Evolutionary conservation across 768 basidiomycete species (phyloP).

Genomic region (Leccinum subtestaceum): DNA sequence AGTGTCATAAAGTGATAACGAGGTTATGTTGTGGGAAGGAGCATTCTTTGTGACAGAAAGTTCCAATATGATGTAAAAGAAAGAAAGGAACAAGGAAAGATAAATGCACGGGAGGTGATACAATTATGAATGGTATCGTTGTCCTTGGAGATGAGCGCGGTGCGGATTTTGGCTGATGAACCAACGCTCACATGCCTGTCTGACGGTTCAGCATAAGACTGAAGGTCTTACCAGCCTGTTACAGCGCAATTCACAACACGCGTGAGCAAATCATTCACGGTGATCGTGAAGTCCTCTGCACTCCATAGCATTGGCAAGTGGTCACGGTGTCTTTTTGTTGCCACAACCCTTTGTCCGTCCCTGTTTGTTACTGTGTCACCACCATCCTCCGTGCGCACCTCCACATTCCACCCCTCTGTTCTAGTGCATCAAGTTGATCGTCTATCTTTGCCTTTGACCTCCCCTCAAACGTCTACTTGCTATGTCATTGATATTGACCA

Average conservation of each 20-base stretch:
- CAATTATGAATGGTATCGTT: slow-evolving; percentile 22
- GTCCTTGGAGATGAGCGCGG: slow-evolving; percentile 2
- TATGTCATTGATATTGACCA: no score
- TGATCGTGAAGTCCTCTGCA: no score
- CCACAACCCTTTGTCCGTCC: neutral
- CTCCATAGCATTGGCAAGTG: no score
- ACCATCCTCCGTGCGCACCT: no score
- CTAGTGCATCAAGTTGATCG: no score
- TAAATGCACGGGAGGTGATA: slow-evolving; percentile 23
- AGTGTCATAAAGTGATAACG: slow-evolving; percentile 11
- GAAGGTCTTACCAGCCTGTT: slow-evolving; percentile 77
- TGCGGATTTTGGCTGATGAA: neutral
- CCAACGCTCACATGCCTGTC: slow-evolving; percentile 52
- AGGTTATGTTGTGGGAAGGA: slow-evolving; percentile 5
- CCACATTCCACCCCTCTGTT: no score
- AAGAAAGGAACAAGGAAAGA: slow-evolving; percentile 1
- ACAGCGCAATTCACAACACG: neutral
- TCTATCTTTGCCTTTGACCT: no score
- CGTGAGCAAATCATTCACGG: neutral
- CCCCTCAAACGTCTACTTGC: no score
- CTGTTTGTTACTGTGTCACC: slow-evolving; percentile 21
- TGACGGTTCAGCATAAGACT: slow-evolving; percentile 76
- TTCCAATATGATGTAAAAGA: slow-evolving; percentile 16
- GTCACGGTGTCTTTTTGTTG: no score
- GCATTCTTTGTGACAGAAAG: neutral